These are phyloP conservation scores for Pleurotus giganteus DNA, from an alignment of 768 basidiomycete genomes.

Conservation along the genomic window DNA sequence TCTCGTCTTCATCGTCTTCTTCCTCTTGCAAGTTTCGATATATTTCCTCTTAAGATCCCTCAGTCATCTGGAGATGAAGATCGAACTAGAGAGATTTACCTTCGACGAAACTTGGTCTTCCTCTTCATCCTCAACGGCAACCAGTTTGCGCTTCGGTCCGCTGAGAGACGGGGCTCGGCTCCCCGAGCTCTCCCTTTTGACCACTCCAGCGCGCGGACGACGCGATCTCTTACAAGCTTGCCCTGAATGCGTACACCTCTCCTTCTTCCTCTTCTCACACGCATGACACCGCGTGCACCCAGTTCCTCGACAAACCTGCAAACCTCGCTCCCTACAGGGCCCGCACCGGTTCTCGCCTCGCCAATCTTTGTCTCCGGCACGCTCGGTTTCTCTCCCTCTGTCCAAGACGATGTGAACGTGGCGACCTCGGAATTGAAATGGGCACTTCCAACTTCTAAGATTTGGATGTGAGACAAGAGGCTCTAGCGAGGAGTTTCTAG, in stretches of 20 bases:
- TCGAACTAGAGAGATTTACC: too few relatives aligned
- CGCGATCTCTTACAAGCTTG: too few relatives aligned
- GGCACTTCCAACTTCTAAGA: not conserved
- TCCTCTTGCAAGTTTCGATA: too few relatives aligned
- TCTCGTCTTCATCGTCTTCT: too few relatives aligned
- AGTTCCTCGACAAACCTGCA: not conserved
- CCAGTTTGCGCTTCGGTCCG: too few relatives aligned
- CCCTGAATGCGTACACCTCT: not conserved
- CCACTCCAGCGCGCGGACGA: too few relatives aligned
- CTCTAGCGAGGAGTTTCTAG: not conserved
- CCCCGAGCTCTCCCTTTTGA: too few relatives aligned
- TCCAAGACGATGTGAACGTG: not conserved
- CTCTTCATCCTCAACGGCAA: too few relatives aligned
- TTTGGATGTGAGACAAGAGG: not conserved
- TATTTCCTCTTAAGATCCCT: too few relatives aligned
- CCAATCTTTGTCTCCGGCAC: not conserved
- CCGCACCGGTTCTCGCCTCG: not conserved
- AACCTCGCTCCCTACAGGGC: not conserved
- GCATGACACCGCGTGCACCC: not conserved
- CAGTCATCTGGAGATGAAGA: too few relatives aligned
- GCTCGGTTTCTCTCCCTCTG: not conserved
- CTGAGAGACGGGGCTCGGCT: too few relatives aligned
- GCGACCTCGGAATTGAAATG: not conserved
- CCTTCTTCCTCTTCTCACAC: not conserved
- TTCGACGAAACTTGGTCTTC: too few relatives aligned